Percentiles rank a stretch among this genome's conserved stretches.
Evolutionary conservation across 139 green algal species (phyloP).

Genomic region (Chlorella vulgaris): DNA sequence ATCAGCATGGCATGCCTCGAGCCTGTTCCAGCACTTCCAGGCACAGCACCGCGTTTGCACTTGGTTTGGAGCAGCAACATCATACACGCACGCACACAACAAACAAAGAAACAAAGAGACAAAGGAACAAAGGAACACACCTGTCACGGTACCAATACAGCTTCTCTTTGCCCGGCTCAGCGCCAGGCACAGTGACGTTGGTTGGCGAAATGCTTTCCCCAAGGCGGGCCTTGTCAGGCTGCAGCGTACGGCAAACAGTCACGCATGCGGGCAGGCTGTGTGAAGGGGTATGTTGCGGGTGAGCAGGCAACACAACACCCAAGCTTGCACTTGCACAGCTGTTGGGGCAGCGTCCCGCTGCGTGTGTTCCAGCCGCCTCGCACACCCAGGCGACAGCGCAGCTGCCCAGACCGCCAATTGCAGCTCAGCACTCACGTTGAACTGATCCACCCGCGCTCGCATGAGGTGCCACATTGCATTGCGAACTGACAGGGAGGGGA

Average conservation of each 20-base stretch:
- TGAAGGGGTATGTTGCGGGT: background rate
- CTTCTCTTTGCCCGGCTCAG: constrained; percentile 3
- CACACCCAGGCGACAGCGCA: too few relatives aligned
- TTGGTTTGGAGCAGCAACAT: too few relatives aligned
- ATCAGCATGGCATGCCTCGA: too few relatives aligned
- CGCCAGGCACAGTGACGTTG: background rate
- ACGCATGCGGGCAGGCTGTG: background rate
- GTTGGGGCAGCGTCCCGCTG: too few relatives aligned
- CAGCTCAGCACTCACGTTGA: constrained; percentile 26
- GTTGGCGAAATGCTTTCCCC: background rate
- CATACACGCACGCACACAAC: background rate
- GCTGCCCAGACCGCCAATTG: too few relatives aligned
- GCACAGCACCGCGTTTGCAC: too few relatives aligned
- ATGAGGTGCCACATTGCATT: constrained; percentile 28
- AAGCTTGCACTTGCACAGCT: too few relatives aligned
- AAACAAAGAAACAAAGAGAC: background rate
- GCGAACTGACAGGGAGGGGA: constrained; percentile 13
- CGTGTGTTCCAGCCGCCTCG: too few relatives aligned
- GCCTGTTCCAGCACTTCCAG: too few relatives aligned
- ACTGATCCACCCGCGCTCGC: constrained; percentile 4
- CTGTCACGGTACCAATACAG: constrained; percentile 21
- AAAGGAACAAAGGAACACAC: background rate
- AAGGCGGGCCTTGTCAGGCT: constrained; percentile 3
- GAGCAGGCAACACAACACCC: background rate
- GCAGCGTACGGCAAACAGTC: background rate